These are phyloP conservation scores for Ampelocalamus luodianensis DNA, from an alignment of 176 grass and related monocot species.

Conservation along the genomic window DNA sequence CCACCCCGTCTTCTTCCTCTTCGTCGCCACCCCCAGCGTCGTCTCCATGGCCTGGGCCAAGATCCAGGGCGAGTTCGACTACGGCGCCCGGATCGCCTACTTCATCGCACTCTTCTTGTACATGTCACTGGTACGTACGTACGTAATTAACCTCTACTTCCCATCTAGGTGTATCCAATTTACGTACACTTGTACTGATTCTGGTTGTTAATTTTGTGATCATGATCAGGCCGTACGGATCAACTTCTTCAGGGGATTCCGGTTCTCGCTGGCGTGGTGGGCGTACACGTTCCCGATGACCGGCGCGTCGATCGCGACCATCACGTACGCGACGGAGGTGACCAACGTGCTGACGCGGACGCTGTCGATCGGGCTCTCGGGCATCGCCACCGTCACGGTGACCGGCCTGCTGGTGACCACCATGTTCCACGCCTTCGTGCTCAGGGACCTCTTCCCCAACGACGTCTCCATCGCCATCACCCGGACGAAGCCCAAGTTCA, in stretches of 20 bases:
- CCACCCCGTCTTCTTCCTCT: conserved; percentile 97
- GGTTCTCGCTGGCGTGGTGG: conserved; percentile 99
- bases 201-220: not conserved
- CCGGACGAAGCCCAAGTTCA: conserved; percentile 69
- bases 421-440: conserved; percentile 83
- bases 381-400: conserved; percentile 79
- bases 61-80: conserved; percentile 74
- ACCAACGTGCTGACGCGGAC: conserved; percentile 69
- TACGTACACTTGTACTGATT: not conserved
- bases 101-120: conserved; percentile 95
- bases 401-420: conserved; percentile 71
- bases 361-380: conserved; percentile 69
- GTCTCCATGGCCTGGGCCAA: conserved; percentile 92
- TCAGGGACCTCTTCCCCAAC: conserved; percentile 90
- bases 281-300: conserved; percentile 99
- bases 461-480: conserved; percentile 97
- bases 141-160: not conserved
- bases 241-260: conserved; percentile 90
- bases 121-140: conserved; percentile 72
- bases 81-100: conserved; percentile 71
- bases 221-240: conserved; percentile 72
- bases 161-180: not conserved
- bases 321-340: conserved; percentile 73
- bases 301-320: conserved; percentile 68
- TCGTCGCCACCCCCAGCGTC: conserved; percentile 84